Conservation (phyloP, 805 yeast species). For the Kuraishia ogatae region DNA sequence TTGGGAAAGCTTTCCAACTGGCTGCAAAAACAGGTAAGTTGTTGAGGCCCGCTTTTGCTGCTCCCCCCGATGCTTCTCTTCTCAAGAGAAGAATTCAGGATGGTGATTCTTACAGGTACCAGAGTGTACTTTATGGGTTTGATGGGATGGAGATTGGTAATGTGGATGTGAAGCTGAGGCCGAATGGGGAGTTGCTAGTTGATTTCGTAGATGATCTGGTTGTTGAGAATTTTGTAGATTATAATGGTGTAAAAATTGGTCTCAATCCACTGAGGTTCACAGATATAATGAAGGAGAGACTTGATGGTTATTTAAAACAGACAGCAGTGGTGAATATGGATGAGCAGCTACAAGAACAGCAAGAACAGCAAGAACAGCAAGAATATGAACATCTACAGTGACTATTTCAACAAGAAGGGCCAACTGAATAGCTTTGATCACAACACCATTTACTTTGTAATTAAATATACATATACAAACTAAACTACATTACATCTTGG, state of each 20-base stretch:
- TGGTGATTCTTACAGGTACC: conserved; percentile 7
- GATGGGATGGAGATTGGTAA: conserved; percentile 7
- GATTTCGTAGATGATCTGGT: conserved; percentile 3
- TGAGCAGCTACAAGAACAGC: too few species aligned
- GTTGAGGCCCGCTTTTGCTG: not conserved
- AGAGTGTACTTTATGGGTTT: conserved; percentile 8
- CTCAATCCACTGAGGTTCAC: not conserved
- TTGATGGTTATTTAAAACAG: not conserved
- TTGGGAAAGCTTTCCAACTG: not conserved
- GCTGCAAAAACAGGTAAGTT: not conserved
- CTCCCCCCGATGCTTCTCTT: not conserved
- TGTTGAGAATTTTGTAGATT: conserved; percentile 4
- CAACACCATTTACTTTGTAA: not conserved
- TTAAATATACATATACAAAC: not conserved
- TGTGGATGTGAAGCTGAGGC: conserved; percentile 7
- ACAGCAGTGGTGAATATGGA: not conserved
- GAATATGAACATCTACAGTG: too few species aligned
- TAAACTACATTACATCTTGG: not conserved
- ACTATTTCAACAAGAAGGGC: too few species aligned
- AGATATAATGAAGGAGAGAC: not conserved
- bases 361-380: too few species aligned
- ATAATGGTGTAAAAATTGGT: conserved; percentile 4
- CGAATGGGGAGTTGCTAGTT: conserved; percentile 1
- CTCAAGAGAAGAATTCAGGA: not conserved
- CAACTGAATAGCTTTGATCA: too few species aligned